A percentile compares a stretch with the other conserved stretches of the same genome.
Evolutionary conservation across 163 green algal genomes (phyloP).

Genomic region (Scenedesmus sp.): DNA sequence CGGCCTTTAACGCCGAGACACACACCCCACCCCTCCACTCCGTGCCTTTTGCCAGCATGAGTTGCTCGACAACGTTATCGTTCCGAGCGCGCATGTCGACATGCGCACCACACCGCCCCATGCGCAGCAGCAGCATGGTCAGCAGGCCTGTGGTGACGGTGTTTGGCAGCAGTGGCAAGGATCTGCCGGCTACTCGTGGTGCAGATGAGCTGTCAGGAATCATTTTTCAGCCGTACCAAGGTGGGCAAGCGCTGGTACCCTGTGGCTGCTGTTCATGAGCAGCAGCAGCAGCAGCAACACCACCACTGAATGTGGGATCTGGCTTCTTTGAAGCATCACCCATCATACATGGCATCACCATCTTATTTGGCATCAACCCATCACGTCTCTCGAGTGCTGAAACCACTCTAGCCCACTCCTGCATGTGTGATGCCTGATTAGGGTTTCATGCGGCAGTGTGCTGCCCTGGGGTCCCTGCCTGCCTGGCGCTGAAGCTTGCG

Average conservation of each 20-base stretch:
- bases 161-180: not conserved
- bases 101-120: not conserved
- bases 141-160: not conserved
- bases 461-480: no score
- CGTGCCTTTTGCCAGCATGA: not conserved
- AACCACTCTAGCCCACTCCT: no score
- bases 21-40: no score
- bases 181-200: not conserved
- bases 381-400: no score
- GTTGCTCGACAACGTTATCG: not conserved
- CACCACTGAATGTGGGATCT: no score
- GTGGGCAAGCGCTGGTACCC: not conserved
- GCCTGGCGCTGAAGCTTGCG: no score
- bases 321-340: no score
- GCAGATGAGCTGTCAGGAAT: constrained; percentile 22
- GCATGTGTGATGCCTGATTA: no score
- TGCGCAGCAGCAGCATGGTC: not conserved
- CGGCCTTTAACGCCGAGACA: not conserved
- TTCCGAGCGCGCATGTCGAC: not conserved
- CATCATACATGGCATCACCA: no score
- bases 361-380: no score
- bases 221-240: constrained; percentile 42
- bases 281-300: not conserved
- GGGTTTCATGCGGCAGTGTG: no score
- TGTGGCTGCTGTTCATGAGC: not conserved